A percentile compares a stretch with the other conserved stretches of the same genome.
phyloP scores from a whole-genome alignment of 2,329 filamentous ascomycete species.

The Beauveria scarabaeidicola region DNA sequence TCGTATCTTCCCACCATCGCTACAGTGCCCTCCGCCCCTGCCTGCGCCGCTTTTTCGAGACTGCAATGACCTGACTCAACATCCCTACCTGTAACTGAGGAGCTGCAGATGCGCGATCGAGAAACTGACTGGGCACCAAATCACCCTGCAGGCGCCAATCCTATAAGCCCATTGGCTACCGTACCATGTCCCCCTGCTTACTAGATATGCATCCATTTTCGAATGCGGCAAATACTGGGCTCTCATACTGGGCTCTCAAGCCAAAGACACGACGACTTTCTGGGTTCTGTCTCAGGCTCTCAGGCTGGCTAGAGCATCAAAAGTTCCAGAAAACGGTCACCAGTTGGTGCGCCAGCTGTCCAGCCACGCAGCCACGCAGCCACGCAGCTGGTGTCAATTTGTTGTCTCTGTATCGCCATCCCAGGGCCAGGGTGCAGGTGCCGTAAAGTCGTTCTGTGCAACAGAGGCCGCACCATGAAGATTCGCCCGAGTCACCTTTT shows the following conservation, averaged over 20 bases:
- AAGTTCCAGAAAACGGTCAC: background rate
- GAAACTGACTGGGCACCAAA: background rate
- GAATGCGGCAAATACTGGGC: conserved; percentile 7
- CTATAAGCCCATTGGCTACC: background rate
- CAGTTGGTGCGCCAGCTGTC: background rate
- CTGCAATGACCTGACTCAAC: background rate
- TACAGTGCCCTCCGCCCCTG: background rate
- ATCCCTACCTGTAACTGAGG: background rate
- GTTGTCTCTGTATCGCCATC: too few relatives aligned
- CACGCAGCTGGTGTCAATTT: too few relatives aligned
- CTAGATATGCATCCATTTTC: conserved; percentile 3
- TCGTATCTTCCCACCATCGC: background rate
- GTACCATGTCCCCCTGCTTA: background rate
- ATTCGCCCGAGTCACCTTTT: background rate
- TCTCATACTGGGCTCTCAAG: background rate
- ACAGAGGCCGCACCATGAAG: background rate
- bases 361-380: background rate
- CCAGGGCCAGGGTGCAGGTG: background rate
- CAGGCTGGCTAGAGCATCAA: background rate
- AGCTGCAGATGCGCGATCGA: background rate
- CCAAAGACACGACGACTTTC: background rate
- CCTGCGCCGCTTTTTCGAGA: background rate
- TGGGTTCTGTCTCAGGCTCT: background rate
- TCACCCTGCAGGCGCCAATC: background rate
- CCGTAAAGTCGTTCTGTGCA: background rate